Percentiles rank a stretch among this genome's conserved stretches.
Conservation (phyloP, 2,329 filamentous ascomycete species). For the Xylariales sp. region DNA sequence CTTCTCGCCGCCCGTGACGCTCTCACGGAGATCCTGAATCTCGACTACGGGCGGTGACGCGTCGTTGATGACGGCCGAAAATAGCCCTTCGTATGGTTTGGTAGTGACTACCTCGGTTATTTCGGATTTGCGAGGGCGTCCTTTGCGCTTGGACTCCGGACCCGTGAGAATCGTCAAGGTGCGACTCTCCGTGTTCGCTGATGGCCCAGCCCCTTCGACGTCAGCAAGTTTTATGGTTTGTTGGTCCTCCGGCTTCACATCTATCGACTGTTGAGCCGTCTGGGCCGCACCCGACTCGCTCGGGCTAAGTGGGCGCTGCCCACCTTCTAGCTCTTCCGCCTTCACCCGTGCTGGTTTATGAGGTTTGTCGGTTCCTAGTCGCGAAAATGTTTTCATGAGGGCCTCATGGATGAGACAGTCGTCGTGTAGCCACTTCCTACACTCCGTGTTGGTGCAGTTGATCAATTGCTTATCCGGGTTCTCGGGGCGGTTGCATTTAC, state of each 20-base stretch:
- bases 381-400: constrained; percentile 61
- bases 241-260: constrained; percentile 60
- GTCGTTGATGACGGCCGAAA: constrained; percentile 63
- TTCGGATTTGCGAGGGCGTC: constrained; percentile 56
- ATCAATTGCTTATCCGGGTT: constrained; percentile 71
- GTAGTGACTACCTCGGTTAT: constrained; percentile 47
- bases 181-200: constrained; percentile 51
- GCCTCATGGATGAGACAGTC: constrained; percentile 70
- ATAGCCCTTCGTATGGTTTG: constrained; percentile 64
- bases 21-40: constrained; percentile 62
- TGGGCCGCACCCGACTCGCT: constrained; percentile 63
- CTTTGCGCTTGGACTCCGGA: constrained; percentile 47
- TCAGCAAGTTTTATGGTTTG: constrained; percentile 51
- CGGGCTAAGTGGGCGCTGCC: constrained; percentile 62
- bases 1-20: constrained; percentile 61
- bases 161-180: constrained; percentile 51
- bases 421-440: constrained; percentile 72
- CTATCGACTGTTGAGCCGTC: constrained; percentile 62
- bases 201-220: constrained; percentile 43
- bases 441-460: constrained; percentile 65
- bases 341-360: constrained; percentile 56
- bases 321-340: constrained; percentile 53
- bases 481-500: constrained; percentile 69
- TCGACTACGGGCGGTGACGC: constrained; percentile 62
- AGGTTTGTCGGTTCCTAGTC: constrained; percentile 63